Evolutionary conservation across 176 grass and related monocot genomes (phyloP), one percentile per base, ranked within the genome.

Genomic region (Oryza longistaminata): DNA sequence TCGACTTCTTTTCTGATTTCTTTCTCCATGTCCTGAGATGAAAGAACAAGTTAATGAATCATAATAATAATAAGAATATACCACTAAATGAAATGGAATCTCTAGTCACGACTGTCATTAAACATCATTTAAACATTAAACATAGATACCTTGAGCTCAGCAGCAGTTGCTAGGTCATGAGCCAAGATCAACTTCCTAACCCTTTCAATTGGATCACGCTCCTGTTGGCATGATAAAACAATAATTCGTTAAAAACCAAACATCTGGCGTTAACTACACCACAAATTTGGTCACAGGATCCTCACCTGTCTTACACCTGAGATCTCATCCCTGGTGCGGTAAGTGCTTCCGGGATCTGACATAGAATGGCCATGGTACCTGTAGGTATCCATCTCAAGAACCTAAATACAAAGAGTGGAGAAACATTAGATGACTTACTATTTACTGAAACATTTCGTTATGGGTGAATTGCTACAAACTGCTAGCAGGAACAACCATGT

Each of bases 301-400:
- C 81, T 83, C 60, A 96, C 96, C 91, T 99, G 96, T 85, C 93
- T 87, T 22, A 99, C 81, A 80, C 93, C 93, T 21, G 87, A 93
- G 85, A 98, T 98, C 78, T 98, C 96, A 87, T 95, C 91, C 85
- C 96, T 94, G 45, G 85, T 86, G 17, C 96, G 93, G 77, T 98
- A 98, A 45, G 96, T 98, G 91, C 96, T 98, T 71, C 96, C 96
- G 25, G 96, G 96, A 85, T 98, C 96, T 35, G 96, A 95, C 93
- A 98, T 98, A 68, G 96, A 98, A 83, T 98, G 96, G 12, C 96
- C 96, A 68, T 98, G 93, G 86, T 98, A 98, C 71, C 93, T 93
- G 87, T 98, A 98, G 55, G 96, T 98, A 79, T 98, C 96, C 96
- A 98, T 98, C 86, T 98, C 96, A 92, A 98, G 93, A 83, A 98